A percentile compares a stretch with the other conserved stretches of the same genome.
Evolutionary conservation across 2,329 filamentous ascomycete genomes (phyloP).

Genomic region (Periconia sp.): DNA sequence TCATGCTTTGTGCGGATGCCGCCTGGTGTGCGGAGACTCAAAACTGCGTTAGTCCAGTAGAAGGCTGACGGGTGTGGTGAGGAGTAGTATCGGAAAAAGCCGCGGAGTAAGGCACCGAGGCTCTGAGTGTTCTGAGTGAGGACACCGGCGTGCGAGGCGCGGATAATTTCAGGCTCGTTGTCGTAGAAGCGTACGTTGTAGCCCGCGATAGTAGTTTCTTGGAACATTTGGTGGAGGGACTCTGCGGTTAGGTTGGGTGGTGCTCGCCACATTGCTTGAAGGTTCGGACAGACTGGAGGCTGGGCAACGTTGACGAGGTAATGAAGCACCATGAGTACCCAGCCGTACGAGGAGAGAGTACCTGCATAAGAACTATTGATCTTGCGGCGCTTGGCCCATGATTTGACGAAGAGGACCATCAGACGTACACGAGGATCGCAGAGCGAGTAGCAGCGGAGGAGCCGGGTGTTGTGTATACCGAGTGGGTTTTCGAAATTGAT

Average conservation of each 20-base stretch:
- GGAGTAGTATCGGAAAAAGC: constrained; percentile 88
- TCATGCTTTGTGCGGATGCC: constrained; percentile 72
- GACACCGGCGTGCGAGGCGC: constrained; percentile 58
- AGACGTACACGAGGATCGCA: constrained; percentile 76
- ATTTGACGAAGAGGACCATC: constrained; percentile 83
- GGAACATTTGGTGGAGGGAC: constrained; percentile 41
- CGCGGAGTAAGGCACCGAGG: constrained; percentile 70
- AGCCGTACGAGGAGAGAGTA: constrained; percentile 86
- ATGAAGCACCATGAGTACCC: constrained; percentile 88
- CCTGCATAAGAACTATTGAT: constrained; percentile 88
- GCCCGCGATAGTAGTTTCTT: constrained; percentile 58
- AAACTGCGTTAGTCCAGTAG: constrained; percentile 76
- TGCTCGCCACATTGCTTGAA: constrained; percentile 60
- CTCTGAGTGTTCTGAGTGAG: constrained; percentile 71
- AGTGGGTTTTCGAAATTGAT: constrained; percentile 89
- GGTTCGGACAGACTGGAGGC: constrained; percentile 82
- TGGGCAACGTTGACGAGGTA: constrained; percentile 81
- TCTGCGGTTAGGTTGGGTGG: constrained; percentile 10
- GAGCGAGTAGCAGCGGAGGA: constrained; percentile 80
- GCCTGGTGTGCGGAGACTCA: constrained; percentile 72
- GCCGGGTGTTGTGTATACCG: constrained; percentile 78
- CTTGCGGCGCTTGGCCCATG: constrained; percentile 82
- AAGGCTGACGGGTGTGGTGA: constrained; percentile 62
- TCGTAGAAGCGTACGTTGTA: constrained; percentile 77
- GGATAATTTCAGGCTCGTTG: constrained; percentile 68